Conservation (phyloP, 768 basidiomycete species). For the Paxillus ammoniavirescens region DNA sequence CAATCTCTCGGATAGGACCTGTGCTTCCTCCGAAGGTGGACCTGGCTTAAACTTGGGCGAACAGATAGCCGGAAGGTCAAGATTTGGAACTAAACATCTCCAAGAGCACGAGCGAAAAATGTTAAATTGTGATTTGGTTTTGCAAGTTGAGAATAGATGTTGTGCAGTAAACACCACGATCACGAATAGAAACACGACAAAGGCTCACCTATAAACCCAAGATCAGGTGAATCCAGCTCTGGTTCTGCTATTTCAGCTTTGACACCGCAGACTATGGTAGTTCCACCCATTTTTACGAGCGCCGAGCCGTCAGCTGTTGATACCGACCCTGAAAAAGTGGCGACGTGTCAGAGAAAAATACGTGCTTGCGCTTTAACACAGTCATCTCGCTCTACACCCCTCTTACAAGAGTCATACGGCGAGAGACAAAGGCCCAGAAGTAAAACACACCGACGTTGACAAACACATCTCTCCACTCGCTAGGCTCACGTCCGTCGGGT, state of each 20-base stretch:
- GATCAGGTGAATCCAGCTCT: slow-evolving; percentile 66
- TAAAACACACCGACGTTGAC: slow-evolving; percentile 72
- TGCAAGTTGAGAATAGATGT: not conserved
- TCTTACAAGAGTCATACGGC: not conserved
- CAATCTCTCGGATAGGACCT: slow-evolving; percentile 81
- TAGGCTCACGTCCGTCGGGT: slow-evolving; percentile 77
- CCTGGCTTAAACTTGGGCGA: slow-evolving; percentile 94
- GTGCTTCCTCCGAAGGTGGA: slow-evolving; percentile 92
- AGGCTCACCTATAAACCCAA: slow-evolving; percentile 79
- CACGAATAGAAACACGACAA: not conserved
- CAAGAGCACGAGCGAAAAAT: not conserved
- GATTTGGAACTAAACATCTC: slow-evolving; percentile 72
- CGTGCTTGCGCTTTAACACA: too few relatives aligned
- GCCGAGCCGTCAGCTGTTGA: slow-evolving; percentile 93
- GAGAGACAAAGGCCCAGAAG: not conserved
- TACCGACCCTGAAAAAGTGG: slow-evolving; percentile 67
- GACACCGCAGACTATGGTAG: slow-evolving; percentile 94
- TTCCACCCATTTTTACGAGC: slow-evolving; percentile 85
- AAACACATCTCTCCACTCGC: slow-evolving; percentile 70
- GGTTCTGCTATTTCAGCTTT: slow-evolving; percentile 96
- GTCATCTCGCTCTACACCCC: not conserved
- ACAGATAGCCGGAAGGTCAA: slow-evolving; percentile 92
- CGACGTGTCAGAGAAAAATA: not conserved
- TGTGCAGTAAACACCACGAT: not conserved
- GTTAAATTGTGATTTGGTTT: not conserved